Conservation (phyloP, 306 rosid genomes). For the Dryas drummondii region DNA sequence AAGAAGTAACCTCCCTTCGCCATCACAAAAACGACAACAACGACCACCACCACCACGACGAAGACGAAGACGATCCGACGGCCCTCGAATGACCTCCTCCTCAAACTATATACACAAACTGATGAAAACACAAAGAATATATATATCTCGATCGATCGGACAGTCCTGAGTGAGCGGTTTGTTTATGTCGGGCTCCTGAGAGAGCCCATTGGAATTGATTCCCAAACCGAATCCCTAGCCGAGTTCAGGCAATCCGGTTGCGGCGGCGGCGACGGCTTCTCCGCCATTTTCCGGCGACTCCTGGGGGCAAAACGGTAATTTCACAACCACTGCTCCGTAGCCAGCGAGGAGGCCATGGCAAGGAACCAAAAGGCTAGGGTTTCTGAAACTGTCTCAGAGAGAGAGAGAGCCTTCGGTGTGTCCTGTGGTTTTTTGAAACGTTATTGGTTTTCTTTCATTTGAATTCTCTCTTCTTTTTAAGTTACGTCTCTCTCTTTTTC, state of each 20-base stretch:
- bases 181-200: constrained; percentile 29
- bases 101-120: background rate
- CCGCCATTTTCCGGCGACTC: constrained; percentile 49
- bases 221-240: constrained; percentile 49
- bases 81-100: constrained; percentile 1
- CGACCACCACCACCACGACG: background rate
- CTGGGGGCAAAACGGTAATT: constrained; percentile 5
- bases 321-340: constrained; percentile 2
- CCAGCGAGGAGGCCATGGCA: constrained; percentile 35
- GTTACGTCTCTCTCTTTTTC: background rate
- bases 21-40: constrained; percentile 35
- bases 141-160: constrained; percentile 30
- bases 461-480: no score
- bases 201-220: constrained; percentile 32
- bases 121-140: background rate
- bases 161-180: background rate
- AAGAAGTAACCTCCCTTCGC: constrained; percentile 72
- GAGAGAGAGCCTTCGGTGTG: constrained; percentile 17
- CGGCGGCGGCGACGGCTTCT: constrained; percentile 30
- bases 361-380: constrained; percentile 14
- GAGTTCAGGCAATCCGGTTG: constrained; percentile 23
- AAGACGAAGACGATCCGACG: constrained; percentile 23
- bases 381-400: background rate
- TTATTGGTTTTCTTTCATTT: background rate
- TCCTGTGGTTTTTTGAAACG: background rate